These are phyloP conservation scores for Calocybe indica DNA, from an alignment of 768 basidiomycete genomes.

Conservation along the genomic window DNA sequence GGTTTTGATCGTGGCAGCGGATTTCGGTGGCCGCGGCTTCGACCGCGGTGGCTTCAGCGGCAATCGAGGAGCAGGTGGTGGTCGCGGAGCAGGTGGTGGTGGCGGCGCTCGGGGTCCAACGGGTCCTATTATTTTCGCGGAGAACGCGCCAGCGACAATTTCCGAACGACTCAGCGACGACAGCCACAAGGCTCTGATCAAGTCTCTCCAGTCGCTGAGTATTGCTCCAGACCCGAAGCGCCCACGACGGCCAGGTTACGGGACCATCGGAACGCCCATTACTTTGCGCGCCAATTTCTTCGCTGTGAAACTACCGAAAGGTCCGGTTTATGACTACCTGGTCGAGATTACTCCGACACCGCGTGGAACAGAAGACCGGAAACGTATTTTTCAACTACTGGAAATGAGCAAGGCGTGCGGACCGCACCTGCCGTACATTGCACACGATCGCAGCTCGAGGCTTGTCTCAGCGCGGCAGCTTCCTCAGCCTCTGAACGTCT, in stretches of 20 bases:
- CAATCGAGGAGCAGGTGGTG: slow-evolving; percentile 15
- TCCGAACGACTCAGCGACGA: slow-evolving; percentile 27
- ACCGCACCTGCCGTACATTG: slow-evolving; percentile 36
- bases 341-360: slow-evolving; percentile 45
- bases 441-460: slow-evolving; percentile 44
- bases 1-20: too few relatives aligned
- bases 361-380: slow-evolving; percentile 34
- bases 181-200: slow-evolving; percentile 31
- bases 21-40: slow-evolving; percentile 18
- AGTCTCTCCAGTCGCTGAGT: slow-evolving; percentile 27
- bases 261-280: slow-evolving; percentile 41
- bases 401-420: slow-evolving; percentile 31
- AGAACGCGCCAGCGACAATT: slow-evolving; percentile 25
- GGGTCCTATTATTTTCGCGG: slow-evolving; percentile 33
- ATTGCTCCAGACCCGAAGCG: slow-evolving; percentile 19
- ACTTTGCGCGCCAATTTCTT: slow-evolving; percentile 62
- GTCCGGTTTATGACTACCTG: slow-evolving; percentile 48
- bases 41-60: slow-evolving; percentile 16
- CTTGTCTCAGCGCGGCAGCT: slow-evolving; percentile 39
- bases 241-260: slow-evolving; percentile 54
- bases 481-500: slow-evolving; percentile 37
- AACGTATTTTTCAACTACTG: slow-evolving; percentile 49
- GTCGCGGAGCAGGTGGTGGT: slow-evolving; percentile 14
- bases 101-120: slow-evolving; percentile 17
- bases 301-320: slow-evolving; percentile 39